phyloP scores from a whole-genome alignment of 2,329 filamentous ascomycete species.

The Fusarium anthophilum region DNA sequence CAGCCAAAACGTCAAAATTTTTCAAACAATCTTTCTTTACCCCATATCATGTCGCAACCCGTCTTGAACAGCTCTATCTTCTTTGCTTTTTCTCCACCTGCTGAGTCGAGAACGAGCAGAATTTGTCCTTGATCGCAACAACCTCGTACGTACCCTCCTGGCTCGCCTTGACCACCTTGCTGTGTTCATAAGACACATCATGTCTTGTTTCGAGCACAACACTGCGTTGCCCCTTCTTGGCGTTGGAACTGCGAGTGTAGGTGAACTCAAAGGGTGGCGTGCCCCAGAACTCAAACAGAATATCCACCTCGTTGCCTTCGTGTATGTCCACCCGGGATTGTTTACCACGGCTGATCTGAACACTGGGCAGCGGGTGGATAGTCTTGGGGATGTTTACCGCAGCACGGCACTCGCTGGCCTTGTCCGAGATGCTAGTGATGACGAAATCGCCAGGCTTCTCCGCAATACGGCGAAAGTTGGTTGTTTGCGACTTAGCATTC shows the following conservation, averaged over 20 bases:
- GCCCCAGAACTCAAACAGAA: constrained; percentile 94
- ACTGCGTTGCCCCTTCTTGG: constrained; percentile 79
- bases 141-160: constrained; percentile 99
- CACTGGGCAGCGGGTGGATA: constrained; percentile 92
- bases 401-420: constrained; percentile 87
- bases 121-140: constrained; percentile 92
- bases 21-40: constrained; percentile 30
- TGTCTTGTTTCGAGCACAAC: constrained; percentile 90
- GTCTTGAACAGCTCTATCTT: constrained; percentile 41
- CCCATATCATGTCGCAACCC: neutral
- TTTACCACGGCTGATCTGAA: constrained; percentile 86
- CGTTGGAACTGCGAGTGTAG: constrained; percentile 90
- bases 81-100: constrained; percentile 62
- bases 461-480: constrained; percentile 91
- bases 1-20: constrained; percentile 21
- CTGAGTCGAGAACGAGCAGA: constrained; percentile 86
- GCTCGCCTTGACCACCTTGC: constrained; percentile 82
- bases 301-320: constrained; percentile 92
- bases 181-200: constrained; percentile 83
- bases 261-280: constrained; percentile 98
- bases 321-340: constrained; percentile 91
- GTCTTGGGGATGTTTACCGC: constrained; percentile 79
- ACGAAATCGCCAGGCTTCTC: constrained; percentile 89
- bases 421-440: constrained; percentile 88
- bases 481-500: constrained; percentile 81